phyloP scores from a whole-genome alignment of 2,329 filamentous ascomycete species.

The Ceratocystis alfenasii region DNA sequence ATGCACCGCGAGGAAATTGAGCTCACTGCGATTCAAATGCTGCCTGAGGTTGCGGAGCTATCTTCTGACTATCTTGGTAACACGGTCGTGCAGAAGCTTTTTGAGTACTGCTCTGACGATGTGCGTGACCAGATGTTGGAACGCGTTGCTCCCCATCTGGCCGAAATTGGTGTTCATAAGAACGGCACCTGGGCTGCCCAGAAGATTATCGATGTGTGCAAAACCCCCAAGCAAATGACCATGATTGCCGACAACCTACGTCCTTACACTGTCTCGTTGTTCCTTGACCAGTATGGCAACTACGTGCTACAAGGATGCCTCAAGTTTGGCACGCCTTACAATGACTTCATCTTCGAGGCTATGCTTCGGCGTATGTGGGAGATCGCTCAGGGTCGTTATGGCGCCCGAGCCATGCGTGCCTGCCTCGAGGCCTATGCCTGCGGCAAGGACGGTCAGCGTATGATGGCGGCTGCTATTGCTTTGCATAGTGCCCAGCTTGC shows the following conservation, averaged over 20 bases:
- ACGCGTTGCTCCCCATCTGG: constrained; percentile 80
- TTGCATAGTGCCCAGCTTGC: constrained; percentile 92
- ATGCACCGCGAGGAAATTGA: constrained; percentile 81
- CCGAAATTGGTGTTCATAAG: constrained; percentile 96
- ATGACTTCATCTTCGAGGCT: constrained; percentile 94
- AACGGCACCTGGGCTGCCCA: constrained; percentile 98
- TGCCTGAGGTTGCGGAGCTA: constrained; percentile 89
- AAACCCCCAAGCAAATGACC: constrained; percentile 68
- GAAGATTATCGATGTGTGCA: constrained; percentile 96
- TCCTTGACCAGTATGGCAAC: constrained; percentile 96
- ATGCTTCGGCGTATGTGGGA: constrained; percentile 95
- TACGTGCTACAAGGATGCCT: constrained; percentile 95
- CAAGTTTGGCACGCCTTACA: constrained; percentile 78
- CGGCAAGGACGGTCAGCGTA: constrained; percentile 86
- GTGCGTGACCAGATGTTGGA: constrained; percentile 83
- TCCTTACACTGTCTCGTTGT: constrained; percentile 78
- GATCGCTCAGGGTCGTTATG: constrained; percentile 81
- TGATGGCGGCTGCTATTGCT: constrained; percentile 90
- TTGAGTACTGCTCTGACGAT: constrained; percentile 86
- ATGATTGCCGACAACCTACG: constrained; percentile 75
- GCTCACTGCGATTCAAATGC: constrained; percentile 81
- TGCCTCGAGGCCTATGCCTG: constrained; percentile 93
- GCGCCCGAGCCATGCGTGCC: constrained; percentile 88
- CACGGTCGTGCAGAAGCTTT: constrained; percentile 98
- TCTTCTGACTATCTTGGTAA: constrained; percentile 95